Conservation (phyloP, 768 basidiomycete genomes). For the Rossbeevera mucosa region DNA sequence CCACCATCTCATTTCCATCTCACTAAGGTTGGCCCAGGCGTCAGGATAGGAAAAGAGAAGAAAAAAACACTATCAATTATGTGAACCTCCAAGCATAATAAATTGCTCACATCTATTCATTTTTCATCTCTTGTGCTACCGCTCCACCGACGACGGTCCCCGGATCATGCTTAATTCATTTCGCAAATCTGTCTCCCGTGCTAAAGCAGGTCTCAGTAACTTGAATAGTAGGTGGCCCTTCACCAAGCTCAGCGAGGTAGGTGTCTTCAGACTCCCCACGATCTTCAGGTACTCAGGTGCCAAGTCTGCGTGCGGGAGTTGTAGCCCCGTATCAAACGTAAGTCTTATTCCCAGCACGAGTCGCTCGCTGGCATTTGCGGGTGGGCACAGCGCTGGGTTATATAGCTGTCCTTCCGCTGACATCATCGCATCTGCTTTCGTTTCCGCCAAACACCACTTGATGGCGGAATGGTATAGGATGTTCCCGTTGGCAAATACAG, state of each 20-base stretch:
- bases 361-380: no score
- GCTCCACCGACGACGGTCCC: slow-evolving; percentile 20
- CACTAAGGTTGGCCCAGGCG: slow-evolving; percentile 29
- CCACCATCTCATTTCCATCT: slow-evolving; percentile 40
- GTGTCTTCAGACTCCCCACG: slow-evolving; percentile 56
- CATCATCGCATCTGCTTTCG: slow-evolving; percentile 92
- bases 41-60: neutral
- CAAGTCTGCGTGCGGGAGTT: slow-evolving; percentile 58
- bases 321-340: slow-evolving; percentile 36
- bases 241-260: slow-evolving; percentile 67
- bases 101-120: slow-evolving; percentile 49
- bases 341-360: neutral
- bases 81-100: neutral
- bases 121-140: slow-evolving; percentile 58
- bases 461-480: slow-evolving; percentile 86
- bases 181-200: slow-evolving; percentile 63
- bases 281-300: slow-evolving; percentile 87
- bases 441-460: slow-evolving; percentile 68
- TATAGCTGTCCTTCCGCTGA: slow-evolving; percentile 92
- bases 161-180: slow-evolving; percentile 58
- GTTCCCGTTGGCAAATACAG: slow-evolving; percentile 97
- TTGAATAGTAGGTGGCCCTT: slow-evolving; percentile 96
- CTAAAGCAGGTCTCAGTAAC: slow-evolving; percentile 75
- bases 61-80: slow-evolving; percentile 2
- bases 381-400: slow-evolving; percentile 76